Conservation (phyloP, 371 early-diverging fungal species). For the Smittium culicis region DNA sequence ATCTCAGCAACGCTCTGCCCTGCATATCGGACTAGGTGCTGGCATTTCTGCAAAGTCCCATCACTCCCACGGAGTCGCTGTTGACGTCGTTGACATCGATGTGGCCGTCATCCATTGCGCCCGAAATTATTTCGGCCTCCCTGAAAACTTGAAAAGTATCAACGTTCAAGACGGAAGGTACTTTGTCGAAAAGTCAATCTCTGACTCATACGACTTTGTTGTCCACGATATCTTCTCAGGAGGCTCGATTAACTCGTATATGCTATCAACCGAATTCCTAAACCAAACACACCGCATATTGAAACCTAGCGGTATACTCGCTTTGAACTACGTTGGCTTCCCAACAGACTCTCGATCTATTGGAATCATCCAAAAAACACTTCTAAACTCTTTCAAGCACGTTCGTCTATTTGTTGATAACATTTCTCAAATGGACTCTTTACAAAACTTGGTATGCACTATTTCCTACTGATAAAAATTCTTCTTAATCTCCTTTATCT, state of each 20-base stretch:
- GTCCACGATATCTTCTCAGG: slow-evolving; percentile 83
- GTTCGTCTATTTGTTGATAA: slow-evolving; percentile 42
- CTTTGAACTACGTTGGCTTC: slow-evolving; percentile 52
- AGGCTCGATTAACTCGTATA: slow-evolving; percentile 46
- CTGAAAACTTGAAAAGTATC: slow-evolving; percentile 33
- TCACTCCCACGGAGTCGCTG: slow-evolving; percentile 34
- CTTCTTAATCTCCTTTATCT: too few relatives aligned
- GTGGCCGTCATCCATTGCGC: slow-evolving; percentile 50
- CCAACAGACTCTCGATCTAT: slow-evolving; percentile 19
- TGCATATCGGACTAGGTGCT: slow-evolving; percentile 56
- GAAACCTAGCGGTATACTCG: slow-evolving; percentile 56
- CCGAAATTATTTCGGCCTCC: slow-evolving; percentile 45
- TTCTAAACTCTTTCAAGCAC: slow-evolving; percentile 38
- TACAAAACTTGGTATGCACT: background rate
- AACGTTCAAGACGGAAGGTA: slow-evolving; percentile 53
- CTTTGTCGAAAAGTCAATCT: slow-evolving; percentile 37
- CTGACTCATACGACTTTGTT: slow-evolving; percentile 51
- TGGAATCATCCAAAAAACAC: slow-evolving; percentile 13
- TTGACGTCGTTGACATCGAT: slow-evolving; percentile 69
- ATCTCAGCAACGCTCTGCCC: slow-evolving; percentile 21
- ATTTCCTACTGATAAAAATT: too few relatives aligned
- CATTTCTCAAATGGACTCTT: background rate
- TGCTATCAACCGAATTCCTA: slow-evolving; percentile 56
- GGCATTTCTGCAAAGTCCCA: slow-evolving; percentile 60
- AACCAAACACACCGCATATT: slow-evolving; percentile 41